phyloP scores from a whole-genome alignment of 1,139 yeast species.

The Yarrowia galli region DNA sequence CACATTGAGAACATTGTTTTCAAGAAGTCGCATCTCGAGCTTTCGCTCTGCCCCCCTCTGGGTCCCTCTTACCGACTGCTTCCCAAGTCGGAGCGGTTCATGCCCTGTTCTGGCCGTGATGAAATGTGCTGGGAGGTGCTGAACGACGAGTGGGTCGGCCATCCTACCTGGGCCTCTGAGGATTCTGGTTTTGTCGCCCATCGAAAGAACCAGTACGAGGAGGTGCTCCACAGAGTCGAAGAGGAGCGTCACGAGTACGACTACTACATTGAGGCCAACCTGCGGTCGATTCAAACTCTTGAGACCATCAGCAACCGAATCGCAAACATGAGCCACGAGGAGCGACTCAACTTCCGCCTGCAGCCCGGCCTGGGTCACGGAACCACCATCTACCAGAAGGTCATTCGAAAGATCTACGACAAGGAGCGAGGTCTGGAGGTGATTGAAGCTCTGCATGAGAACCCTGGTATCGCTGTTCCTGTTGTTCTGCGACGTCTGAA shows the following conservation, averaged over 20 bases:
- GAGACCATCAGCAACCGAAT: slow-evolving; percentile 95
- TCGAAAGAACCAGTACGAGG: slow-evolving; percentile 96
- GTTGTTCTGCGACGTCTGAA: slow-evolving; percentile 88
- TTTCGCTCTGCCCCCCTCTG: slow-evolving; percentile 74
- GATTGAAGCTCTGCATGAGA: slow-evolving; percentile 92
- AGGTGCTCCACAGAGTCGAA: slow-evolving; percentile 90
- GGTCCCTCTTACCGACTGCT: slow-evolving; percentile 94
- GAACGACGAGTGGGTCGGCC: slow-evolving; percentile 99
- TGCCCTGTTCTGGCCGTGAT: slow-evolving; percentile 98
- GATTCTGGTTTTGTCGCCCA: slow-evolving; percentile 98
- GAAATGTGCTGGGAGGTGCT: slow-evolving; percentile 99
- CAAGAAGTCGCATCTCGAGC: slow-evolving; percentile 88
- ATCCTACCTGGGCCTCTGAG: slow-evolving; percentile 99
- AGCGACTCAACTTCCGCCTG: slow-evolving; percentile 80
- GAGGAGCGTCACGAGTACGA: slow-evolving; percentile 98
- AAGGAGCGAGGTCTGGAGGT: slow-evolving; percentile 96
- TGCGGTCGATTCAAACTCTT: slow-evolving; percentile 91
- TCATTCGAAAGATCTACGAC: slow-evolving; percentile 89
- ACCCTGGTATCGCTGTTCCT: slow-evolving; percentile 95
- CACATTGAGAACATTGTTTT: slow-evolving; percentile 87
- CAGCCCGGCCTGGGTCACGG: slow-evolving; percentile 95
- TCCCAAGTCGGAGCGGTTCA: slow-evolving; percentile 92
- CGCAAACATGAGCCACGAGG: slow-evolving; percentile 91
- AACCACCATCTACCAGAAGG: slow-evolving; percentile 92
- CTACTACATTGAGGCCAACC: slow-evolving; percentile 90